These are phyloP conservation scores for Dimocarpus longan DNA, from an alignment of 345 rosid genomes.

Conservation along the genomic window DNA sequence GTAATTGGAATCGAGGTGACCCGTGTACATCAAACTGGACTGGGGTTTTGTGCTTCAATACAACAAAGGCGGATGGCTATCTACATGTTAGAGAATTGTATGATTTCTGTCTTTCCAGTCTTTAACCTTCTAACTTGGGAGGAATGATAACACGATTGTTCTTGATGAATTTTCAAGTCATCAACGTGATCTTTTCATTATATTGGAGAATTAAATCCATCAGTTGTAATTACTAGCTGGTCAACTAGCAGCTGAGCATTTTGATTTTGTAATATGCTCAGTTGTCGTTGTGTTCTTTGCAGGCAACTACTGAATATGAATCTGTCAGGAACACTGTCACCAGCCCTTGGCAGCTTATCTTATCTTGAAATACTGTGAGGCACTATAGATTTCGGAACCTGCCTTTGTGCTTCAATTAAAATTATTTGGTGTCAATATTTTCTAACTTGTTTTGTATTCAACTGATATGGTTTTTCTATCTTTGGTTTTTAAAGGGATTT, in stretches of 20 bases:
- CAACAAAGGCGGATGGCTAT: conserved; percentile 62
- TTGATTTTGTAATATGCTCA: neutral
- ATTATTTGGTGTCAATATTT: neutral
- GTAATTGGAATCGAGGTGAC: conserved; percentile 79
- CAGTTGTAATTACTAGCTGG: neutral
- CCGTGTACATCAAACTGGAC: conserved; percentile 93
- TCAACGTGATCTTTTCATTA: neutral
- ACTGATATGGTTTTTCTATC: conserved; percentile 19
- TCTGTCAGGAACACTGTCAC: conserved; percentile 79
- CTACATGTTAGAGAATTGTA: conserved; percentile 81
- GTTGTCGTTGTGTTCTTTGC: conserved; percentile 26
- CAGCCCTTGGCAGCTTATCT: conserved; percentile 73
- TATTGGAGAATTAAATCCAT: neutral
- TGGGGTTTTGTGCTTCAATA: conserved; percentile 74
- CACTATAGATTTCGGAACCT: conserved; percentile 1
- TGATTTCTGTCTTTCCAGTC: conserved; percentile 18
- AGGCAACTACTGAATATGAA: conserved; percentile 83
- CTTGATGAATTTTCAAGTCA: neutral
- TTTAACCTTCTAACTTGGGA: neutral
- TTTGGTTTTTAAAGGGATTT: conserved; percentile 62
- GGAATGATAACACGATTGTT: neutral
- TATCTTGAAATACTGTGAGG: conserved; percentile 67
- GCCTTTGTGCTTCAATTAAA: neutral
- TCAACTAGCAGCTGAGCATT: neutral
- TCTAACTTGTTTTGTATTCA: conserved; percentile 5